These are phyloP conservation scores for Xylaria longipes DNA, from an alignment of 495 filamentous ascomycete genomes.

Conservation along the genomic window DNA sequence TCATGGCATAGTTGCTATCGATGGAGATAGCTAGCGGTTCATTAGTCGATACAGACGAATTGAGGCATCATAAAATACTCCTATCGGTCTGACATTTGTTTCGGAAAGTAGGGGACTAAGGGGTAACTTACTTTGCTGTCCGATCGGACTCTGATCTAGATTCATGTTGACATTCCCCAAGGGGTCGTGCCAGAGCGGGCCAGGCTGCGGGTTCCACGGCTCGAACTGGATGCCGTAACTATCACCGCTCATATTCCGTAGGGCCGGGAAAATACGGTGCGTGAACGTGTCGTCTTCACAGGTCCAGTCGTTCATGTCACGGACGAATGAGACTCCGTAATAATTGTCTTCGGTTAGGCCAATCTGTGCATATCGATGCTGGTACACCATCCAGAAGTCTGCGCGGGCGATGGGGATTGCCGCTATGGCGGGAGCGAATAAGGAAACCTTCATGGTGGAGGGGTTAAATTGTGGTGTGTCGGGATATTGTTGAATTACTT, in stretches of 20 bases:
- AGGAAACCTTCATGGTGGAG: slow-evolving; percentile 47
- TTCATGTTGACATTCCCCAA: background rate
- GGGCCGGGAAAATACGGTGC: slow-evolving; percentile 10
- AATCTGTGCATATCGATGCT: slow-evolving; percentile 13
- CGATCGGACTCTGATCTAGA: background rate
- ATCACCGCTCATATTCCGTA: background rate
- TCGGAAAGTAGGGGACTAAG: background rate
- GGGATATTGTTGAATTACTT: background rate
- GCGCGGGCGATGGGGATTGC: slow-evolving; percentile 56
- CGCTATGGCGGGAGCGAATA: slow-evolving; percentile 40
- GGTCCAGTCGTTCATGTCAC: background rate
- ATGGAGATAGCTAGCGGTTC: background rate
- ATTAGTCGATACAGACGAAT: background rate
- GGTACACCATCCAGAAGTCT: slow-evolving; percentile 24
- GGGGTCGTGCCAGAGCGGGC: slow-evolving; percentile 20
- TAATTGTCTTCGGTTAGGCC: background rate
- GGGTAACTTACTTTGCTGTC: slow-evolving; percentile 15
- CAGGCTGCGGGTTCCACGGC: background rate
- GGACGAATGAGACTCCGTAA: slow-evolving; percentile 13
- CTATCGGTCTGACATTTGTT: background rate
- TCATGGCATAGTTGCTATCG: background rate
- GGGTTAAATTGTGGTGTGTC: background rate
- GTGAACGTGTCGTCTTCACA: slow-evolving; percentile 16
- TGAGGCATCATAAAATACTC: background rate
- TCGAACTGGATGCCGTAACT: slow-evolving; percentile 10